These are phyloP conservation scores for Amanita phalloides DNA, from an alignment of 768 basidiomycete genomes.

Conservation along the genomic window DNA sequence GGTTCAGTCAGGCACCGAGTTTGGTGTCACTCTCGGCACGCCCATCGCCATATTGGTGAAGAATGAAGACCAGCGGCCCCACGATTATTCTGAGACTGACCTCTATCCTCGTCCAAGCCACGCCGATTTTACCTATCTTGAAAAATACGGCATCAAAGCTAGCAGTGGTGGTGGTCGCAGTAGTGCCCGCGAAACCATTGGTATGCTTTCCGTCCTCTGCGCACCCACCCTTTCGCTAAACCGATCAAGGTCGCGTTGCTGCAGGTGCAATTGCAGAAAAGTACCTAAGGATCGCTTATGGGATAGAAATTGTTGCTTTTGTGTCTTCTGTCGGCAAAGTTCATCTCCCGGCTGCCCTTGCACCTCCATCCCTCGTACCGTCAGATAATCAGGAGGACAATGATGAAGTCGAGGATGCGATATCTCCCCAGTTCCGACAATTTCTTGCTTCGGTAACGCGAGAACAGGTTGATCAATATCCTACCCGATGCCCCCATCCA, in stretches of 20 bases:
- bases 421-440: conserved; percentile 74
- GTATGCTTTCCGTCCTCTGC: conserved; percentile 26
- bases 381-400: conserved; percentile 35
- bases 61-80: conserved; percentile 97
- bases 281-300: conserved; percentile 79
- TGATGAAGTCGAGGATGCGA: conserved; percentile 60
- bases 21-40: conserved; percentile 92
- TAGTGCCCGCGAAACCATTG: conserved; percentile 94
- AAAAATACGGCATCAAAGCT: conserved; percentile 96
- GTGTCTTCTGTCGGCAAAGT: conserved; percentile 95
- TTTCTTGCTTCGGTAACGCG: conserved; percentile 75
- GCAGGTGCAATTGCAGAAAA: conserved; percentile 97
- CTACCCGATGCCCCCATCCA: conserved; percentile 82
- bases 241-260: conserved; percentile 71
- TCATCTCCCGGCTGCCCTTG: conserved; percentile 50
- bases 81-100: conserved; percentile 98
- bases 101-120: conserved; percentile 95
- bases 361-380: conserved; percentile 24
- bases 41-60: conserved; percentile 95
- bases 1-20: conserved; percentile 89
- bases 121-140: conserved; percentile 95
- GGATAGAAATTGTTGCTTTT: conserved; percentile 94
- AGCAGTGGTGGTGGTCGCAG: conserved; percentile 94
- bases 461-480: conserved; percentile 78
- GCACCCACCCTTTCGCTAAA: background rate